A percentile compares a stretch with the other conserved stretches of the same genome.
These are phyloP conservation scores for Abrus pulchellus DNA, from an alignment of 306 rosid species.

Conservation along the genomic window DNA sequence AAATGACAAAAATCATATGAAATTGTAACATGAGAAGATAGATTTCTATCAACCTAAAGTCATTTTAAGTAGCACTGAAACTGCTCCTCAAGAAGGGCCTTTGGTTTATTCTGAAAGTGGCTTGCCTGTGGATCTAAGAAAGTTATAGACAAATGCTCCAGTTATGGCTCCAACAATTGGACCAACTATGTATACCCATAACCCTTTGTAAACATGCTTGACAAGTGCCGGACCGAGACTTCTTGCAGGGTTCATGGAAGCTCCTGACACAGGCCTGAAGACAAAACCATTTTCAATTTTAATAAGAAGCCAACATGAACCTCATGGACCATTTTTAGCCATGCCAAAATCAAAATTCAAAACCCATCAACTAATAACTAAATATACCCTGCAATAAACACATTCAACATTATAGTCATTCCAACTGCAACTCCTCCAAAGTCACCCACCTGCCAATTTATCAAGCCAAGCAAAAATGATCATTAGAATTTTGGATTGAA, in stretches of 20 bases:
- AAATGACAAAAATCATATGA: background rate
- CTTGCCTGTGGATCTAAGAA: conserved; percentile 50
- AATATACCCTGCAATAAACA: conserved; percentile 71
- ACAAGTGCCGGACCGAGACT: conserved; percentile 69
- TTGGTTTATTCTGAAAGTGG: background rate
- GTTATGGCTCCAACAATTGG: conserved; percentile 66
- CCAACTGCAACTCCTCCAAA: conserved; percentile 66
- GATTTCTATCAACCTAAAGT: too few relatives aligned
- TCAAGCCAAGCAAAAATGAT: conserved; percentile 19
- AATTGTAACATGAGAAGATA: background rate
- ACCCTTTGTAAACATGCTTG: conserved; percentile 48
- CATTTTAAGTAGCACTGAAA: background rate
- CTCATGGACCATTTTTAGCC: background rate
- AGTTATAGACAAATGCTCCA: conserved; percentile 59
- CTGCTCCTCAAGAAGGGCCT: background rate
- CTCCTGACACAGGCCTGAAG: conserved; percentile 65
- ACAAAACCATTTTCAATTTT: background rate
- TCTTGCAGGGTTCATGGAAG: conserved; percentile 76
- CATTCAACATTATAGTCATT: conserved; percentile 65
- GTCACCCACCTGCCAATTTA: conserved; percentile 58
- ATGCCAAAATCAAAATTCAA: background rate
- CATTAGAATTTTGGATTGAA: background rate
- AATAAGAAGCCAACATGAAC: background rate
- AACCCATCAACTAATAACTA: background rate
- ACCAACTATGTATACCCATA: conserved; percentile 66